Conservation (phyloP, 768 basidiomycete genomes). For the Rhodotorula graminis region DNA sequence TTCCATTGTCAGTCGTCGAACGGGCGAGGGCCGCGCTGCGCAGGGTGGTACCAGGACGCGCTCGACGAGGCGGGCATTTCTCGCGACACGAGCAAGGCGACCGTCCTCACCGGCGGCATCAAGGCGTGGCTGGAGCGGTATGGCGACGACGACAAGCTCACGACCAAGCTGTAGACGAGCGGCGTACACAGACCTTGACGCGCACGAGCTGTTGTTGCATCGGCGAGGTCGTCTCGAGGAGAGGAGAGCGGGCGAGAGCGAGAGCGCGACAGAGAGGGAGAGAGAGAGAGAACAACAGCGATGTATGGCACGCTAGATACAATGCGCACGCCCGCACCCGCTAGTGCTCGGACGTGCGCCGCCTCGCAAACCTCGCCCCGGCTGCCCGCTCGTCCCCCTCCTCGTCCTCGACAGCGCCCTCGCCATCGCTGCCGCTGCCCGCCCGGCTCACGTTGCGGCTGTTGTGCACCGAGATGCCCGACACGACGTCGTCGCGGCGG, state of each 20-base stretch:
- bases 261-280: too few relatives aligned
- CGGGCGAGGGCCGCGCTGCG: slow-evolving; percentile 40
- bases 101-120: slow-evolving; percentile 41
- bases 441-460: neutral
- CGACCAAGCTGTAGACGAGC: slow-evolving; percentile 26
- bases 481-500: slow-evolving; percentile 29
- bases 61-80: slow-evolving; percentile 11
- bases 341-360: neutral
- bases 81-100: slow-evolving; percentile 6
- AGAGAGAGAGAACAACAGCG: too few relatives aligned
- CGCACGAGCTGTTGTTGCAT: too few relatives aligned
- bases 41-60: slow-evolving; percentile 41
- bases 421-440: neutral
- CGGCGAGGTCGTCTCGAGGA: too few relatives aligned
- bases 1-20: slow-evolving; percentile 40
- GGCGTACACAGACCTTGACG: too few relatives aligned
- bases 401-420: neutral
- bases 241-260: too few relatives aligned
- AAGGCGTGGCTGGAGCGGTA: slow-evolving; percentile 36
- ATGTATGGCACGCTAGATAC: neutral
- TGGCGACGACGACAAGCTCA: slow-evolving; percentile 27
- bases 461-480: slow-evolving; percentile 11
- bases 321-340: neutral
- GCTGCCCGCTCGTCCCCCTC: neutral
- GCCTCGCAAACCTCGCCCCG: neutral